Conservation (phyloP, 2,329 filamentous ascomycete genomes). For the Berkeleyomyces basicola region DNA sequence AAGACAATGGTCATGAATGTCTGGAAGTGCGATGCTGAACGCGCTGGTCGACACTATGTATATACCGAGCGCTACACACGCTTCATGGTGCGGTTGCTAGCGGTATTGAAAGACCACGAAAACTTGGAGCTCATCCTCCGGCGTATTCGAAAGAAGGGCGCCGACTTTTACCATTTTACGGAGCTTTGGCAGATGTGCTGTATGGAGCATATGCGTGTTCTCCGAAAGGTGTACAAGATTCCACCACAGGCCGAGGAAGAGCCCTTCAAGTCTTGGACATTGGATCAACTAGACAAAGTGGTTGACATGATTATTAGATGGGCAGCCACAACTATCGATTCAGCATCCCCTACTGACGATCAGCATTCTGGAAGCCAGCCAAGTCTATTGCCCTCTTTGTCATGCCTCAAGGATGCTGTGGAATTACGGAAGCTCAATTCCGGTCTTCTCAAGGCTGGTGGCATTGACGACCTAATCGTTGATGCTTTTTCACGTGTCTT, state of each 20-base stretch:
- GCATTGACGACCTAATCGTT: constrained; percentile 84
- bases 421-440: constrained; percentile 61
- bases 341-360: background rate
- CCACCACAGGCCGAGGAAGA: constrained; percentile 31
- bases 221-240: constrained; percentile 33
- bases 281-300: constrained; percentile 42
- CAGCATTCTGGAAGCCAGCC: background rate
- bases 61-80: constrained; percentile 77
- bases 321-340: constrained; percentile 20
- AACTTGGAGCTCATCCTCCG: constrained; percentile 66
- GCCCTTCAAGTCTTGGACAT: constrained; percentile 35
- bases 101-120: constrained; percentile 55
- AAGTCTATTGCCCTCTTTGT: constrained; percentile 23
- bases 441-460: constrained; percentile 65
- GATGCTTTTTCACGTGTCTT: constrained; percentile 54
- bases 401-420: constrained; percentile 40
- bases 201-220: constrained; percentile 34
- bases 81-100: constrained; percentile 61
- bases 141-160: constrained; percentile 64
- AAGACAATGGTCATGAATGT: constrained; percentile 92
- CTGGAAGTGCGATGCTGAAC: constrained; percentile 82
- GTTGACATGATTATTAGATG: constrained; percentile 38
- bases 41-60: constrained; percentile 72
- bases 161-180: constrained; percentile 51
- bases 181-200: constrained; percentile 44